Conservation (phyloP, 345 rosid genomes). For the Pseudoturritis turrita region DNA sequence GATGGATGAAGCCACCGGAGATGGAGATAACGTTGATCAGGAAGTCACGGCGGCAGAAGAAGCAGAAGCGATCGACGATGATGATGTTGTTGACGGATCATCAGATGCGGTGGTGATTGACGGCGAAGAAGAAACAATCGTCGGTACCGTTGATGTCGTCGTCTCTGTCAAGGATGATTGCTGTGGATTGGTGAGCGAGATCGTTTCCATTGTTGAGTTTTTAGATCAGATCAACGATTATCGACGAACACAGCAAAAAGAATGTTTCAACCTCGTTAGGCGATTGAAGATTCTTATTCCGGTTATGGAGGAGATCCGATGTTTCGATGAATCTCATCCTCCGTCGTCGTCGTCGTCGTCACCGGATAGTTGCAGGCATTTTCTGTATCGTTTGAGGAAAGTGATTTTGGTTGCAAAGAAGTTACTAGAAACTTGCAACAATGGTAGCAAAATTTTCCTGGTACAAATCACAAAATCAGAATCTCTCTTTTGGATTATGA, state of each 20-base stretch:
- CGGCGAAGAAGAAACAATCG: constrained; percentile 18
- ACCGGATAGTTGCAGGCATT: constrained; percentile 11
- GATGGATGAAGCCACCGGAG: constrained; percentile 14
- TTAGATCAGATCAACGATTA: constrained; percentile 46
- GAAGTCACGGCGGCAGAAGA: constrained; percentile 1
- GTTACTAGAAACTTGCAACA: constrained; percentile 50
- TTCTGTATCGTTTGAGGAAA: constrained; percentile 41
- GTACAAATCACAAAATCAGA: constrained; percentile 17
- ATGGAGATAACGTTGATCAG: background rate
- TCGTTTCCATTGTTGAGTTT: constrained; percentile 35
- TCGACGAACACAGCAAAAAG: constrained; percentile 54
- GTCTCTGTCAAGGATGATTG: background rate
- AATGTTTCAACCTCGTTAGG: constrained; percentile 56
- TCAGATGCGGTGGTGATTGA: constrained; percentile 19
- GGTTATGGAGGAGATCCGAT: constrained; percentile 54
- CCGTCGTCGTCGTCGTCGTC: too few species aligned
- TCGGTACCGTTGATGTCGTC: too few species aligned
- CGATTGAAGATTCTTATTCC: constrained; percentile 63
- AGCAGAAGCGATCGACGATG: background rate
- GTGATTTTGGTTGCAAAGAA: constrained; percentile 42
- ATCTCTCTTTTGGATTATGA: too few species aligned
- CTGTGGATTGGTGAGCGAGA: constrained; percentile 36
- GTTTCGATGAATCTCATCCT: constrained; percentile 17
- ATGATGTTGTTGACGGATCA: too few species aligned
- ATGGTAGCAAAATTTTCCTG: constrained; percentile 80